Conservation (phyloP, 805 yeast species). For the Yarrowia hollandica region DNA sequence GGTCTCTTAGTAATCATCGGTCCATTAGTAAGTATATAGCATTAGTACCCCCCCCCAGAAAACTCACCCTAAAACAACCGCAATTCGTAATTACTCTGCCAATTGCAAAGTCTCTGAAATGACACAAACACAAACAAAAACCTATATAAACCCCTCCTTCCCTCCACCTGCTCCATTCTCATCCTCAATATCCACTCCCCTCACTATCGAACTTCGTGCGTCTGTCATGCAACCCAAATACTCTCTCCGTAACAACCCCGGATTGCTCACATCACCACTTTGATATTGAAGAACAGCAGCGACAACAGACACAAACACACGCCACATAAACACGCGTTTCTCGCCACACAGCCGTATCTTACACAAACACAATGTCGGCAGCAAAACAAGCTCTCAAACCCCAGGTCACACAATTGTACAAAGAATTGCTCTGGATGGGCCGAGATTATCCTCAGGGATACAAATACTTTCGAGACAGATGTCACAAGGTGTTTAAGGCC, state of each 20-base stretch:
- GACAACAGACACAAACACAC: too few species aligned
- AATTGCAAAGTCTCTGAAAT: too few species aligned
- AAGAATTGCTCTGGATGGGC: slow-evolving; percentile 44
- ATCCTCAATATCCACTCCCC: not conserved
- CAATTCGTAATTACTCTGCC: too few species aligned
- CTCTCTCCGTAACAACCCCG: not conserved
- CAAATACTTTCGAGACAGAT: slow-evolving; percentile 36
- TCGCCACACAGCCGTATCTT: not conserved
- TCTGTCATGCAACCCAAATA: not conserved
- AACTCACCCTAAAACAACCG: too few species aligned
- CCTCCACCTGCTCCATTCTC: too few species aligned
- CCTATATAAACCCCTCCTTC: too few species aligned
- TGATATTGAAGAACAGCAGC: too few species aligned
- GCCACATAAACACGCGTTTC: too few species aligned
- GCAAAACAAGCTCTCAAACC: slow-evolving; percentile 23
- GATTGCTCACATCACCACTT: not conserved
- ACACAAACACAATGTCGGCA: not conserved
- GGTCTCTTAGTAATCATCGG: too few species aligned
- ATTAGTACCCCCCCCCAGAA: too few species aligned
- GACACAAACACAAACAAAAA: too few species aligned
- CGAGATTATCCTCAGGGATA: slow-evolving; percentile 45
- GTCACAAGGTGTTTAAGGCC: slow-evolving; percentile 40
- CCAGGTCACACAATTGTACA: slow-evolving; percentile 41
- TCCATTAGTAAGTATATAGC: too few species aligned
- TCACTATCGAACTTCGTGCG: not conserved